Evolutionary conservation across 108 stramenopile species (phyloP).

Genomic region (Parietichytrium sp.): DNA sequence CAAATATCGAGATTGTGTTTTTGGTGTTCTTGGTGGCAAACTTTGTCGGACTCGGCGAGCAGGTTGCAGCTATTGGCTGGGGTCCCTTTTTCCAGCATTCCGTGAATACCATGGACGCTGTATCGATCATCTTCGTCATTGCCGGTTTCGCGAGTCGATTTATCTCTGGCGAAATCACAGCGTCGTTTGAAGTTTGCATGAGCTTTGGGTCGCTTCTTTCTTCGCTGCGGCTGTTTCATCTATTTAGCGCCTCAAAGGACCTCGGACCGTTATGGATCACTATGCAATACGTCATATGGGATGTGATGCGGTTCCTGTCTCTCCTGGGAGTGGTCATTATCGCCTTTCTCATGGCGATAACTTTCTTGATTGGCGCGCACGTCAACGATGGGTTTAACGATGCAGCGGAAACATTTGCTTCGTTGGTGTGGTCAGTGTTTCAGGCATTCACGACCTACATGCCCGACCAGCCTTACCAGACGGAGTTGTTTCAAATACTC

Average conservation of each 20-base stretch:
- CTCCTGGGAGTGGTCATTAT: background rate
- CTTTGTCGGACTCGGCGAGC: constrained; percentile 1
- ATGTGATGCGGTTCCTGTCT: constrained; percentile 12
- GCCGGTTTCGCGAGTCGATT: background rate
- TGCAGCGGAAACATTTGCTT: background rate
- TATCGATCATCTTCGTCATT: background rate
- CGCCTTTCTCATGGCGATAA: constrained; percentile 9
- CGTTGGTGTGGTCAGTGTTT: constrained; percentile 25
- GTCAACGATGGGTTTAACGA: background rate
- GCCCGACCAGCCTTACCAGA: background rate
- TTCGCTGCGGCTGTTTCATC: constrained; percentile 15
- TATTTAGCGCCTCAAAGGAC: constrained; percentile 25
- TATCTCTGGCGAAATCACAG: background rate
- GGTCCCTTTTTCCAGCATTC: constrained; percentile 20
- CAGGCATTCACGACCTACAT: background rate
- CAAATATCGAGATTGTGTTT: background rate
- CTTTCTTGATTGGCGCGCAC: background rate
- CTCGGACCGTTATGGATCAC: constrained; percentile 30
- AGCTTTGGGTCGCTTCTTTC: constrained; percentile 8
- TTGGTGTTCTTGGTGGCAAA: background rate
- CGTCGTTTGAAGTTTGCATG: background rate
- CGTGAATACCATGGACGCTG: background rate
- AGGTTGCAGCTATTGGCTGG: background rate
- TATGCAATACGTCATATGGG: constrained; percentile 35
- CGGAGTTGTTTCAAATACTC: background rate